phyloP scores from a whole-genome alignment of 2,329 filamentous ascomycete species.

The Sarocladium strictum region DNA sequence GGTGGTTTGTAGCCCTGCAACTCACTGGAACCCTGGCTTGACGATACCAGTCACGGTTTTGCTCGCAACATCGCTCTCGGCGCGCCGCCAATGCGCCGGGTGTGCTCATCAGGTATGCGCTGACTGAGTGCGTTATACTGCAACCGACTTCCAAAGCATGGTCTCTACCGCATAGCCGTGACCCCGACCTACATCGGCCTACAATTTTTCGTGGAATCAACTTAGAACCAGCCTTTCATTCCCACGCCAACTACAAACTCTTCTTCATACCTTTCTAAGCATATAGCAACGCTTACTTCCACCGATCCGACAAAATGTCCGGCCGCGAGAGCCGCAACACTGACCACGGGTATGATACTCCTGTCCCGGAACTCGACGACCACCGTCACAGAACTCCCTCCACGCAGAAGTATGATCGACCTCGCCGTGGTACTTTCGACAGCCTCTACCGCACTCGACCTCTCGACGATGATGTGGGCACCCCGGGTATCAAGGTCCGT shows the following conservation, averaged over 20 bases:
- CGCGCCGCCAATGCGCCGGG: slow-evolving; percentile 12
- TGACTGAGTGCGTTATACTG: background rate
- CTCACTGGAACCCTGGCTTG: background rate
- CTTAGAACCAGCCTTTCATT: background rate
- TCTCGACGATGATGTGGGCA: slow-evolving; percentile 23
- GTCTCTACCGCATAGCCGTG: background rate
- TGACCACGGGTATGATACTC: slow-evolving; percentile 63
- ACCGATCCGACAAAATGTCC: slow-evolving; percentile 43
- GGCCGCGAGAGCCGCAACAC: slow-evolving; percentile 53
- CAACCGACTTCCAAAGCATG: background rate
- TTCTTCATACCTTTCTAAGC: background rate
- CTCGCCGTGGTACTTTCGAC: slow-evolving; percentile 68
- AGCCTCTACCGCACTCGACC: slow-evolving; percentile 56
- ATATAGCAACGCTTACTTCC: background rate
- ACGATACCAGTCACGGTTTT: slow-evolving; percentile 17
- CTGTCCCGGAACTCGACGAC: slow-evolving; percentile 78
- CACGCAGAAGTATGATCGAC: slow-evolving; percentile 52
- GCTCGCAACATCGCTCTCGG: slow-evolving; percentile 17
- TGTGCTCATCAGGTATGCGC: slow-evolving; percentile 2
- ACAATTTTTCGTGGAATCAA: background rate
- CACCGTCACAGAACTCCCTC: slow-evolving; percentile 66
- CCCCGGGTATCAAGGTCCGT: slow-evolving; percentile 44
- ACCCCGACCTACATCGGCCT: background rate
- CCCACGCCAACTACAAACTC: background rate
- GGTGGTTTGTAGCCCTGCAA: slow-evolving; percentile 10